phyloP scores from a whole-genome alignment of 495 filamentous ascomycete species.

The Jackrogersella multiformis region DNA sequence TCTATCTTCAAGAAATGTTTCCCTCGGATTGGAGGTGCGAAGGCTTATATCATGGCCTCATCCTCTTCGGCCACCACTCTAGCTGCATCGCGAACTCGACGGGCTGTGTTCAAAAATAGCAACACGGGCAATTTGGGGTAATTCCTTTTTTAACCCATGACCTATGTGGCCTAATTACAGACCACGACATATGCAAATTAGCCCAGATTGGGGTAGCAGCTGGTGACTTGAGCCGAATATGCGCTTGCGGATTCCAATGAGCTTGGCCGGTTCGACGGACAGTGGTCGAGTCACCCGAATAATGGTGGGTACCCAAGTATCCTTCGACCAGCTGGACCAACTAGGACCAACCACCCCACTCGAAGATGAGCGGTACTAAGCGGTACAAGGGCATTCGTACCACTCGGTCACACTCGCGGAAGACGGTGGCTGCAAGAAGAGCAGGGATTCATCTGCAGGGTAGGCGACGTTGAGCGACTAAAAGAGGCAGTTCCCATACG shows the following conservation, averaged over 20 bases:
- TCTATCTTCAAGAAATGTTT: constrained; percentile 45
- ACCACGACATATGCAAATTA: constrained; percentile 48
- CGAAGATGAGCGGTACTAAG: constrained; percentile 36
- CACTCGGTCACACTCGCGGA: constrained; percentile 49
- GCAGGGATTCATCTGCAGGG: constrained; percentile 42
- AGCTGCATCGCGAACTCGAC: constrained; percentile 43
- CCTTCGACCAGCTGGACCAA: constrained; percentile 50
- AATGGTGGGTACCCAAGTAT: constrained; percentile 40
- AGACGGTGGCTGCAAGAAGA: constrained; percentile 46
- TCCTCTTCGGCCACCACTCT: constrained; percentile 40
- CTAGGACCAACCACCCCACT: constrained; percentile 47
- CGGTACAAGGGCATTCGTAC: constrained; percentile 43
- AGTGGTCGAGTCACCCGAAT: constrained; percentile 42
- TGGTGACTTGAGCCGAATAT: constrained; percentile 46
- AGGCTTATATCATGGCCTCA: constrained; percentile 61
- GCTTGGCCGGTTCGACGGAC: constrained; percentile 53
- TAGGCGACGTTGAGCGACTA: constrained; percentile 41
- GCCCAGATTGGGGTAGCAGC: constrained; percentile 42
- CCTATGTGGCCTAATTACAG: constrained; percentile 47
- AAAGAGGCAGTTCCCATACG: constrained; percentile 46
- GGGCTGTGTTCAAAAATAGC: constrained; percentile 49
- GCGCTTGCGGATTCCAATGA: constrained; percentile 59
- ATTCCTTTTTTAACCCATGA: constrained; percentile 49
- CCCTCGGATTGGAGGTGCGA: constrained; percentile 52
- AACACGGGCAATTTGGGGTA: constrained; percentile 48